Base-by-base conservation (phyloP, 2,329 filamentous ascomycete genomes). In the Aspergillus jensenii region DNA sequence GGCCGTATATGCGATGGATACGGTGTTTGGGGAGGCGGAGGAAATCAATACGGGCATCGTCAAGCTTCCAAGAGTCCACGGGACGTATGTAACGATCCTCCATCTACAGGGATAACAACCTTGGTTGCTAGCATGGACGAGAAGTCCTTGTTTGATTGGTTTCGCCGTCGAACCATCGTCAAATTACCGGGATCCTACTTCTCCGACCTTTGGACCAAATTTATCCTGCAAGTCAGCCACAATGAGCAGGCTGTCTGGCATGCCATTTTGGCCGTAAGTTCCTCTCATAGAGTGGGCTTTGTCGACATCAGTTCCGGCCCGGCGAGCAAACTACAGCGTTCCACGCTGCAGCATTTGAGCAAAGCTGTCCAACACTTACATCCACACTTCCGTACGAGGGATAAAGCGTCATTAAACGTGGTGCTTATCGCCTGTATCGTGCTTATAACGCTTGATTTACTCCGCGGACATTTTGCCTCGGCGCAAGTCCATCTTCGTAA, bases 191-290 rank as follows among this genome's bases (percentile, higher is more conserved):
- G 74, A 3, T 51, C 69, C 2, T 76, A 75, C 56, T 33, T 56
- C 8, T 72, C 71, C 1, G 68, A 63, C 1, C 78, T 79, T 57
- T 80, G 77, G 78, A 67, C 71, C 12, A 68, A 58, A 3, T 59
- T 78, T 8, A 65, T 80, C 5, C 59, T 78, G 6, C 76, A 78
- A 52, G 74, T 75, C 3, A 73, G 72, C 49, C 58, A 61, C 3
- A 65, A 65, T 9, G 77, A 79, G 51, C 74, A 76, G 0, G 75
- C 77, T 4, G 68, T 80, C 3, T 61, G 74, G n/a, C 77, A 79
- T 65, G 77, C 78, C 3, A 63, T 76, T 11, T 61, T 79, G 6
- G 74, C 78, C 11, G 60, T 80, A 15, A 72, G 73, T n/a, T 71
- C 75, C 4, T 68, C 70, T 0, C 76, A 76, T 57, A 65, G 66